Conservation (phyloP, 139 green algal species). For the Pycnococcus provasolii region DNA sequence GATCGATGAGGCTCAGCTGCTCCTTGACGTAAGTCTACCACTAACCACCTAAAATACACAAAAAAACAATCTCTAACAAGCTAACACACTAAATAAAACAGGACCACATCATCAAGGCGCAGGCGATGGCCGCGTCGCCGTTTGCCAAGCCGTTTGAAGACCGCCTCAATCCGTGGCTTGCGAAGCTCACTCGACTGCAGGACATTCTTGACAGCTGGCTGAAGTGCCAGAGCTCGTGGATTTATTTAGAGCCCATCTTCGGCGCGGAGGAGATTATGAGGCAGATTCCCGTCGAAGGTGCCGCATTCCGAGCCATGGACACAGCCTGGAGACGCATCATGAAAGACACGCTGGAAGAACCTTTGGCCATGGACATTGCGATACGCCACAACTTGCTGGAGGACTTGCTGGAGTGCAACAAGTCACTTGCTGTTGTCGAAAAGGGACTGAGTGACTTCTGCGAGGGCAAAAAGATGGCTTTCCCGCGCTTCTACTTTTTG, state of each 20-base stretch:
- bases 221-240: slow-evolving; percentile 55
- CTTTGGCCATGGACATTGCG: slow-evolving; percentile 52
- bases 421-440: slow-evolving; percentile 58
- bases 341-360: slow-evolving; percentile 56
- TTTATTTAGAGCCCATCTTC: slow-evolving; percentile 78
- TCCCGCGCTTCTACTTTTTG: slow-evolving; percentile 75
- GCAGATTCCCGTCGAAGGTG: slow-evolving; percentile 73
- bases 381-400: slow-evolving; percentile 65
- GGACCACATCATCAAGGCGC: slow-evolving; percentile 48
- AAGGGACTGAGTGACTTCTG: slow-evolving; percentile 71
- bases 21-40: slow-evolving; percentile 23
- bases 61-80: too few relatives aligned
- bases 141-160: slow-evolving; percentile 62
- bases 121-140: slow-evolving; percentile 60
- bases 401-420: slow-evolving; percentile 53
- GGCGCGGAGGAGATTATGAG: slow-evolving; percentile 71
- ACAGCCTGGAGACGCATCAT: slow-evolving; percentile 59
- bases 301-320: slow-evolving; percentile 70
- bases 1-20: slow-evolving; percentile 38
- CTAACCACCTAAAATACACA: too few relatives aligned
- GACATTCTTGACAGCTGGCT: slow-evolving; percentile 72
- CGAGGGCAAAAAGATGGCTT: slow-evolving; percentile 68
- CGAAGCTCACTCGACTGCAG: slow-evolving; percentile 39
- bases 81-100: too few relatives aligned
- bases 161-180: slow-evolving; percentile 37